A percentile compares a stretch with the other conserved stretches of the same genome.
Conservation (phyloP, 176 grass and related monocot genomes). For the Musa troglodytarum region DNA sequence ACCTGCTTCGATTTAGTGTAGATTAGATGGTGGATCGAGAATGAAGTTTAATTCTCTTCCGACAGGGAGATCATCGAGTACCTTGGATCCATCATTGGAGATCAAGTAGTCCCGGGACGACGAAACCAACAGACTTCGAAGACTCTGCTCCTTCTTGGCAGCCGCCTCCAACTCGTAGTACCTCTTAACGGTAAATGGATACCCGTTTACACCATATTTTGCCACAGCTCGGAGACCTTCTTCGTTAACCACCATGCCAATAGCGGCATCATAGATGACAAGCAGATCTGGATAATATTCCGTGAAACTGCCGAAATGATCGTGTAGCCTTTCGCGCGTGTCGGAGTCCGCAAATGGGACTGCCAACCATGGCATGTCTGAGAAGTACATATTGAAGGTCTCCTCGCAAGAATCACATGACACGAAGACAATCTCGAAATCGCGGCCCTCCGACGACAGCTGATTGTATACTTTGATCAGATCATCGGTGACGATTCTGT, state of each 20-base stretch:
- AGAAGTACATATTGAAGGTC: constrained; percentile 4
- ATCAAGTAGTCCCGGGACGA: constrained; percentile 48
- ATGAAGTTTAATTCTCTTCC: too few relatives aligned
- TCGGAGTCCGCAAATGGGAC: background rate
- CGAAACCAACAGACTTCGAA: constrained; percentile 46
- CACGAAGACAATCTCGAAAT: background rate
- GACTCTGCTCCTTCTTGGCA: constrained; percentile 56
- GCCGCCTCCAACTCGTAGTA: constrained; percentile 49
- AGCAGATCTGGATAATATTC: background rate
- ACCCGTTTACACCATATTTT: constrained; percentile 48
- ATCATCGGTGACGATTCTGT: background rate
- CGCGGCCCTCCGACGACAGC: background rate
- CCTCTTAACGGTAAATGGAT: constrained; percentile 61
- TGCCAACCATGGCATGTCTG: constrained; percentile 13
- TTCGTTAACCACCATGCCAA: constrained; percentile 37
- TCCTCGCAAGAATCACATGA: background rate
- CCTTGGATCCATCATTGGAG: constrained; percentile 53
- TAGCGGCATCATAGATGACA: constrained; percentile 32
- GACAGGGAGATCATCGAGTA: constrained; percentile 20
- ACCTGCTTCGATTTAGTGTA: too few relatives aligned
- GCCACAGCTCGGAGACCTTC: constrained; percentile 33
- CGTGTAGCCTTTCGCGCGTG: background rate
- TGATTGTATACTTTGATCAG: constrained; percentile 1
- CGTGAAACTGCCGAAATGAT: too few relatives aligned
- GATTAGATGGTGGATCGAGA: too few relatives aligned